phyloP scores from a whole-genome alignment of 495 filamentous ascomycete species.

The Hypoxylon trugodes region DNA sequence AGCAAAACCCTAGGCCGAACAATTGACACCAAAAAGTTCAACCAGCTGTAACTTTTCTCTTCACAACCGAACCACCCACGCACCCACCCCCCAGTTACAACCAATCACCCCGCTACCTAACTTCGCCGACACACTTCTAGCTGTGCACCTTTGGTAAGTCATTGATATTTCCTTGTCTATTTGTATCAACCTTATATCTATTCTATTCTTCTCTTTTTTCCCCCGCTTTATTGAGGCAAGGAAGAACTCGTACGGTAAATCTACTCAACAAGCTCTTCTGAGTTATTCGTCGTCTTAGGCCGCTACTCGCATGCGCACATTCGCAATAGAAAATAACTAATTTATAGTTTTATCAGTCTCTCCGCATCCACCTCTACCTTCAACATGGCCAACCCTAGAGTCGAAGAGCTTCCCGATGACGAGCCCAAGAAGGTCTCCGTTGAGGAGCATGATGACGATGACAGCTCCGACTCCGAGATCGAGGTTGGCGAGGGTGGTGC shows the following conservation, averaged over 20 bases:
- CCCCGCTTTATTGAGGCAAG: no score
- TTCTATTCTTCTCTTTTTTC: neutral
- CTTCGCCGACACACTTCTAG: constrained; percentile 19
- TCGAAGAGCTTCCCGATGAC: constrained; percentile 97
- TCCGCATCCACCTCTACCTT: constrained; percentile 29
- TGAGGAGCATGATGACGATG: constrained; percentile 78
- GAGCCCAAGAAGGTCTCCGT: constrained; percentile 77
- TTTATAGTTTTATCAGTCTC: constrained; percentile 22
- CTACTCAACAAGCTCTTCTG: no score
- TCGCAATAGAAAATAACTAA: constrained; percentile 17
- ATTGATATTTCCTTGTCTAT: neutral
- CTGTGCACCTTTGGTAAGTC: constrained; percentile 28
- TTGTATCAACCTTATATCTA: neutral
- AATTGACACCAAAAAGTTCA: constrained; percentile 34
- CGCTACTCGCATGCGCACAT: constrained; percentile 15
- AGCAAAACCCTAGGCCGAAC: constrained; percentile 35
- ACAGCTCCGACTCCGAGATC: constrained; percentile 77
- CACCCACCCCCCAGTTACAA: constrained; percentile 25
- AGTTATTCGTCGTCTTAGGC: constrained; percentile 4
- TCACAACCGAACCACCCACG: constrained; percentile 35
- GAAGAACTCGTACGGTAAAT: neutral
- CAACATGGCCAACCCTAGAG: constrained; percentile 95
- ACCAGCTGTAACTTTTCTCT: constrained; percentile 29
- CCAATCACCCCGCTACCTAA: constrained; percentile 41
- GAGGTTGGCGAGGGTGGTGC: constrained; percentile 76